These are phyloP conservation scores for Prototheca cutis DNA, from an alignment of 163 green algal genomes.

Conservation along the genomic window DNA sequence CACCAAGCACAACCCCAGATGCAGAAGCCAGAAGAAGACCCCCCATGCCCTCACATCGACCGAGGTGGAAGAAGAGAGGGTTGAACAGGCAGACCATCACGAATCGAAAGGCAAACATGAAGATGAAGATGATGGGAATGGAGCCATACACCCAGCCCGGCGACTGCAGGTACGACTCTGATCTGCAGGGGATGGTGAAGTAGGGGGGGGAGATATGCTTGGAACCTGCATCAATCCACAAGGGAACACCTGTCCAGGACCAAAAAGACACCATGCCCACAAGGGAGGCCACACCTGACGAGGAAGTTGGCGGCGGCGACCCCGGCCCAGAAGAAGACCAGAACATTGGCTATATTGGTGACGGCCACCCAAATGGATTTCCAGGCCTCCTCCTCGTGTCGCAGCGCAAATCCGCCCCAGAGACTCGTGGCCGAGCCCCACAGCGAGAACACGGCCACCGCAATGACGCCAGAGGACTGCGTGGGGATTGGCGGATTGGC, in stretches of 20 bases:
- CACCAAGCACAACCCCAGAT: too few species aligned
- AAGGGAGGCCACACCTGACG: slow-evolving; percentile 7
- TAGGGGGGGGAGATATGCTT: too few species aligned
- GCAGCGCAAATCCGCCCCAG: slow-evolving; percentile 33
- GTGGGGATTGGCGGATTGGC: too few species aligned
- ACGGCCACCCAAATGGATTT: slow-evolving; percentile 69
- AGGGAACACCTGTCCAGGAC: too few species aligned
- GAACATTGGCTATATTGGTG: slow-evolving; percentile 54
- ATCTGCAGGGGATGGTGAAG: too few species aligned
- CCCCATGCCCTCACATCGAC: neutral
- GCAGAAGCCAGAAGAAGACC: too few species aligned
- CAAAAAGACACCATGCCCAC: too few species aligned
- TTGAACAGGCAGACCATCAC: slow-evolving; percentile 27
- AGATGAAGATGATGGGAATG: slow-evolving; percentile 42
- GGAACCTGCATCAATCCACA: too few species aligned
- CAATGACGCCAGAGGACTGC: slow-evolving; percentile 57
- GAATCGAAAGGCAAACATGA: slow-evolving; percentile 36
- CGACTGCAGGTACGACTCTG: neutral
- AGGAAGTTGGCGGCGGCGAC: slow-evolving; percentile 70
- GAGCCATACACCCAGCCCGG: neutral
- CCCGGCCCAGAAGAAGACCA: slow-evolving; percentile 84
- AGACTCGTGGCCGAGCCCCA: slow-evolving; percentile 54
- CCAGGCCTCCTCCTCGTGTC: slow-evolving; percentile 6
- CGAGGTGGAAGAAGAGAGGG: neutral
- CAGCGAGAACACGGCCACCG: slow-evolving; percentile 68